These are phyloP conservation scores for Neophaeococcomyces aloes DNA, from an alignment of 2,329 filamentous ascomycete genomes.

Conservation along the genomic window DNA sequence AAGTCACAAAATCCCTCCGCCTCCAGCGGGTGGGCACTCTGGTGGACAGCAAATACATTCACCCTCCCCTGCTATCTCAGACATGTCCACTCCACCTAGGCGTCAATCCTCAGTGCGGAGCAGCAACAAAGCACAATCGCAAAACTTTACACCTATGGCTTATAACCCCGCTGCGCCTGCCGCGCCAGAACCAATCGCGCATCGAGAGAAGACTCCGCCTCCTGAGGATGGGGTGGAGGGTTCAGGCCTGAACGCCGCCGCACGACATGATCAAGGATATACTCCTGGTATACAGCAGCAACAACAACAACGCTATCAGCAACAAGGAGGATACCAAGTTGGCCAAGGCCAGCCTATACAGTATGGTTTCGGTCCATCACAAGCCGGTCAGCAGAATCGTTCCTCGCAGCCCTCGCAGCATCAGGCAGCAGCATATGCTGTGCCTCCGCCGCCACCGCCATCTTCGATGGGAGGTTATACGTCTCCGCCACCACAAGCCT, in stretches of 20 bases:
- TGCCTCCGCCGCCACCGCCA: constrained; percentile 16
- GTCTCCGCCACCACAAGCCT: constrained; percentile 9
- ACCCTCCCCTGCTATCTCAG: constrained; percentile 11
- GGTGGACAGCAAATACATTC: constrained; percentile 8
- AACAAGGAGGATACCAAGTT: constrained; percentile 9
- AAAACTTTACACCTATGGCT: constrained; percentile 41
- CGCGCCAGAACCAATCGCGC: constrained; percentile 54
- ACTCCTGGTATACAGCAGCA: constrained; percentile 14
- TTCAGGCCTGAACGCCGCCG: constrained; percentile 35
- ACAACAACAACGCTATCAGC: constrained; percentile 15
- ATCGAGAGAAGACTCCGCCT: constrained; percentile 57
- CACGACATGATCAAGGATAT: constrained; percentile 30
- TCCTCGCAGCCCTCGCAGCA: constrained; percentile 10
- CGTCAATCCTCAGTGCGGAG: constrained; percentile 8
- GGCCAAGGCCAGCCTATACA: constrained; percentile 1
- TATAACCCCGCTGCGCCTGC: constrained; percentile 57
- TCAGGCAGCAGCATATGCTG: constrained; percentile 11
- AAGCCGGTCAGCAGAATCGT: constrained; percentile 2
- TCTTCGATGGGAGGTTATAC: constrained; percentile 23
- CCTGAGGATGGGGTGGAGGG: constrained; percentile 45
- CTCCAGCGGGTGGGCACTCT: constrained; percentile 4
- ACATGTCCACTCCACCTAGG: constrained; percentile 6
- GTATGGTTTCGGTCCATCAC: constrained; percentile 7
- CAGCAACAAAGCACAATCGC: constrained; percentile 6
- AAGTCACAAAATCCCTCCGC: constrained; percentile 17